Conservation (phyloP, 805 yeast genomes). For the Lachancea thermotolerans region DNA sequence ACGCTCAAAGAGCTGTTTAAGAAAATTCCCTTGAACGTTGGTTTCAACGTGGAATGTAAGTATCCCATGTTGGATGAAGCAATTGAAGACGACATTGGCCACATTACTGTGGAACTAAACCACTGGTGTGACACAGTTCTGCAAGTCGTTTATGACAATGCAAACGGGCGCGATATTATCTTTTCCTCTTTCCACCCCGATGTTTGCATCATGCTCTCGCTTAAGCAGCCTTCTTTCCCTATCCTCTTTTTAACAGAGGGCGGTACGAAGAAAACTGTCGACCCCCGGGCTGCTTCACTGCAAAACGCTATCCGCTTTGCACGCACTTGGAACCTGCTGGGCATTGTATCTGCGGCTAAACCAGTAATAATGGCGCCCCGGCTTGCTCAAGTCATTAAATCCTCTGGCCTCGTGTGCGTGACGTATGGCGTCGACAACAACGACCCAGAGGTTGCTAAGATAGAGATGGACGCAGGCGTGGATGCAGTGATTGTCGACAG, state of each 20-base stretch:
- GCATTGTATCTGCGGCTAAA: conserved; percentile 83
- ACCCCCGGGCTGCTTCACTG: conserved; percentile 75
- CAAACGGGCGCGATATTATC: conserved; percentile 74
- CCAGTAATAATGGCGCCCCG: conserved; percentile 88
- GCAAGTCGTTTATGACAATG: conserved; percentile 68
- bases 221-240: conserved; percentile 92
- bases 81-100: conserved; percentile 81
- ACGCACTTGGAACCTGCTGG: conserved; percentile 82
- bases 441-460: conserved; percentile 71
- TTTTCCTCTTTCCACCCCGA: conserved; percentile 95
- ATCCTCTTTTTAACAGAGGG: conserved; percentile 83
- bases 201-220: conserved; percentile 71
- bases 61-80: conserved; percentile 96
- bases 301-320: conserved; percentile 91
- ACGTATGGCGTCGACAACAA: conserved; percentile 85
- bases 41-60: conserved; percentile 90
- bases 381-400: conserved; percentile 82
- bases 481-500: conserved; percentile 98
- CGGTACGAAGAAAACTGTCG: conserved; percentile 84
- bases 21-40: conserved; percentile 75
- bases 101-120: conserved; percentile 74
- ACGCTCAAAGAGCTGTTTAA: conserved; percentile 78
- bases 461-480: conserved; percentile 89
- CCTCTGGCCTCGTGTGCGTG: conserved; percentile 86
- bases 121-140: conserved; percentile 84